Conservation (phyloP, 306 rosid genomes). For the barrel medic (Medicago truncatula) region MtrunA17r5.0-ANR NC_053044.1:32748501-32749000, state of each 20-base stretch:
- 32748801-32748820: slow-evolving; percentile 48
- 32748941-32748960: slow-evolving; percentile 46
- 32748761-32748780: slow-evolving; percentile 57
- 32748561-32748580: background rate
- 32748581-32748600: background rate
- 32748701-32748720: slow-evolving; percentile 36
- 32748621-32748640: slow-evolving; percentile 33
- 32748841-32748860: slow-evolving; percentile 15
- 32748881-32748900: slow-evolving; percentile 32
- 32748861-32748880: slow-evolving; percentile 43
- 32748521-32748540: slow-evolving; percentile 51
- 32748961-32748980: slow-evolving; percentile 51
- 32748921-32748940: slow-evolving; percentile 49
- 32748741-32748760: slow-evolving; percentile 49
- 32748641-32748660: slow-evolving; percentile 23
- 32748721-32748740: slow-evolving; percentile 35
- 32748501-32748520: slow-evolving; percentile 45
- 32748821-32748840: slow-evolving; percentile 23
- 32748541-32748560: slow-evolving; percentile 40
- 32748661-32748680: slow-evolving; percentile 33
- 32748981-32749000: slow-evolving; percentile 50
- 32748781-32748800: slow-evolving; percentile 42
- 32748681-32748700: slow-evolving; percentile 20
- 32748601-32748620: background rate
- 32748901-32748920: slow-evolving; percentile 48